Conservation (phyloP, 208 protist genomes). For the Trypanosoma conorhini region DNA sequence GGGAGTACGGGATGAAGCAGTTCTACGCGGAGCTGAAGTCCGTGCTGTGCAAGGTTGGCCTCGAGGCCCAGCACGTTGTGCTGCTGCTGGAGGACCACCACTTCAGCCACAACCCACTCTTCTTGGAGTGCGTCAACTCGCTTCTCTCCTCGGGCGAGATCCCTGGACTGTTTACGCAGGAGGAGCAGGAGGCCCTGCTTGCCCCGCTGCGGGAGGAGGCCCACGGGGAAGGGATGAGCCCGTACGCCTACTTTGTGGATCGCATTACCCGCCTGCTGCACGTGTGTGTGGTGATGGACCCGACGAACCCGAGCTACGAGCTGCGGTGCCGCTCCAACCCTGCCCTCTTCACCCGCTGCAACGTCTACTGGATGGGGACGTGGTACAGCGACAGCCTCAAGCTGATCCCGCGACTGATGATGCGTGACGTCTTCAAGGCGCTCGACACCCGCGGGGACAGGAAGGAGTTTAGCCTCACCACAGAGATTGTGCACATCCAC, state of each 20-base stretch:
- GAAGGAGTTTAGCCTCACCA: conserved; percentile 88
- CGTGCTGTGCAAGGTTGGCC: conserved; percentile 88
- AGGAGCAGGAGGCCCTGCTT: conserved; percentile 96
- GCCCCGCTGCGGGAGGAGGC: conserved; percentile 92
- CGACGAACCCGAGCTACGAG: conserved; percentile 92
- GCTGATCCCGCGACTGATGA: conserved; percentile 87
- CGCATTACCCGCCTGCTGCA: conserved; percentile 94
- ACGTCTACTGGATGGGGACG: conserved; percentile 96
- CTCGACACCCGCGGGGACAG: conserved; percentile 74
- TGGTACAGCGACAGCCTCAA: conserved; percentile 93
- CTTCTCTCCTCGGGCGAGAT: conserved; percentile 97
- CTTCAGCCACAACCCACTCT: conserved; percentile 77
- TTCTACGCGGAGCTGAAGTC: conserved; percentile 95
- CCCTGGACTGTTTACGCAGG: conserved; percentile 94
- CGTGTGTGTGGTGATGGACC: conserved; percentile 96
- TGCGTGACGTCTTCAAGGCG: conserved; percentile 78
- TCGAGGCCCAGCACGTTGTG: conserved; percentile 88
- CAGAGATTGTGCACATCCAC: conserved; percentile 90
- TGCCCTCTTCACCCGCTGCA: conserved; percentile 96
- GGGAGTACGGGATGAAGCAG: conserved; percentile 93
- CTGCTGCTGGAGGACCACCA: conserved; percentile 97
- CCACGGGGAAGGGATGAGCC: conserved; percentile 73
- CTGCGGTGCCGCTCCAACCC: conserved; percentile 95
- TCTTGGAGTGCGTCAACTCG: conserved; percentile 96
- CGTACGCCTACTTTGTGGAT: conserved; percentile 91